Percentiles rank a stretch among this genome's conserved stretches.
phyloP scores from a whole-genome alignment of 306 rosid genomes.

The Fagus crenata region DNA sequence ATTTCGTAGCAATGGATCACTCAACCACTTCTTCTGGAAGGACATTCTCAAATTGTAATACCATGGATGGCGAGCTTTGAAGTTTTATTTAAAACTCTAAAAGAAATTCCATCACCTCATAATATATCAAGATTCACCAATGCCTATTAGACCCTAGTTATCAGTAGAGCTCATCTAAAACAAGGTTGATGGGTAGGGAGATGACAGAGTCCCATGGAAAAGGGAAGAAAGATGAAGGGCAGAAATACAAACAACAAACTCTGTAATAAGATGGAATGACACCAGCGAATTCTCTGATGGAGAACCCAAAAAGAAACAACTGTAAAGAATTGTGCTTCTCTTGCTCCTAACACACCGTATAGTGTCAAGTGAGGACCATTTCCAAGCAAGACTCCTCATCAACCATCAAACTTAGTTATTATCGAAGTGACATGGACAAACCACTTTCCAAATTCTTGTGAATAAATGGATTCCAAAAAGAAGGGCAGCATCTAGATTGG shows the following conservation, averaged over 20 bases:
- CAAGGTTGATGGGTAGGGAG: background rate
- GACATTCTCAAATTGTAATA: background rate
- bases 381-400: background rate
- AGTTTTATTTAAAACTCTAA: background rate
- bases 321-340: background rate
- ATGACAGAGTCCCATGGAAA: background rate
- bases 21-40: background rate
- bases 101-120: background rate
- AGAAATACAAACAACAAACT: background rate
- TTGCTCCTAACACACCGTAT: background rate
- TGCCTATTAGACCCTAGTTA: background rate
- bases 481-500: background rate
- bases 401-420: background rate
- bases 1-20: background rate
- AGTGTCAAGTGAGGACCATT: background rate
- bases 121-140: background rate
- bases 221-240: background rate
- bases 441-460: background rate
- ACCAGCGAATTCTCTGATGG: background rate
- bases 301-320: background rate
- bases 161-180: background rate
- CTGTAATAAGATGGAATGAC: constrained; percentile 1
- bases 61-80: background rate
- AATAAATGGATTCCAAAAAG: background rate
- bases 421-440: background rate